Evolutionary conservation across 495 filamentous ascomycete species (phyloP).

Genomic region (Platismatia glauca): DNA sequence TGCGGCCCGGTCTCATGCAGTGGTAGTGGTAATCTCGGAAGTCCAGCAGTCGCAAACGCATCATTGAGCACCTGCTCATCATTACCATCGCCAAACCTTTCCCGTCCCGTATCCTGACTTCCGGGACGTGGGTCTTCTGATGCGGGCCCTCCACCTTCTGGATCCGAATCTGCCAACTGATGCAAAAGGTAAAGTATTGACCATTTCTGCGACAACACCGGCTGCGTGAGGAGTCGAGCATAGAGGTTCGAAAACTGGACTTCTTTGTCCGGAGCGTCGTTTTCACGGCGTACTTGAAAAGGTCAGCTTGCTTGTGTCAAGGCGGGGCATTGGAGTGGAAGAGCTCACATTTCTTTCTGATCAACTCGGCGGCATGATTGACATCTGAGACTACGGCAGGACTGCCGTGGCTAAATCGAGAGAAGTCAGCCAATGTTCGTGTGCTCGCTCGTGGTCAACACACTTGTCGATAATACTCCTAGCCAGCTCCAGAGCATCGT

Average conservation of each 20-base stretch:
- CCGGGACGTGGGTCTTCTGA: conserved; percentile 22
- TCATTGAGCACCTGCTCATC: conserved; percentile 36
- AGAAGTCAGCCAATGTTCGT: conserved; percentile 9
- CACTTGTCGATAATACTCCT: conserved; percentile 36
- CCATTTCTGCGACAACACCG: conserved; percentile 92
- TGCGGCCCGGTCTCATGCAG: neutral
- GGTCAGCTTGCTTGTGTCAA: conserved; percentile 13
- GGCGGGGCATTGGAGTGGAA: neutral
- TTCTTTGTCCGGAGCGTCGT: conserved; percentile 73
- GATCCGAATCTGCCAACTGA: conserved; percentile 58
- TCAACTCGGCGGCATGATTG: conserved; percentile 84
- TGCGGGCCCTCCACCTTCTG: conserved; percentile 23
- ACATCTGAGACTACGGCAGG: conserved; percentile 64
- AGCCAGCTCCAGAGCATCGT: conserved; percentile 37
- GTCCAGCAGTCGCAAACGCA: conserved; percentile 46
- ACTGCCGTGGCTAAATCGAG: conserved; percentile 34
- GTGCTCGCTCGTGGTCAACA: conserved; percentile 3
- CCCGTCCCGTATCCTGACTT: conserved; percentile 10
- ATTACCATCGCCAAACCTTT: conserved; percentile 7
- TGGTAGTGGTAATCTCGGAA: conserved; percentile 36
- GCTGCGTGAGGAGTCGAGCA: conserved; percentile 74
- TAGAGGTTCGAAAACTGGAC: conserved; percentile 81
- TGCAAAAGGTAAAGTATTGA: conserved; percentile 86
- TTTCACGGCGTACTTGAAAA: conserved; percentile 55
- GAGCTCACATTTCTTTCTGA: conserved; percentile 60